phyloP scores from a whole-genome alignment of 495 filamentous ascomycete species.

The Neurospora africana region DNA sequence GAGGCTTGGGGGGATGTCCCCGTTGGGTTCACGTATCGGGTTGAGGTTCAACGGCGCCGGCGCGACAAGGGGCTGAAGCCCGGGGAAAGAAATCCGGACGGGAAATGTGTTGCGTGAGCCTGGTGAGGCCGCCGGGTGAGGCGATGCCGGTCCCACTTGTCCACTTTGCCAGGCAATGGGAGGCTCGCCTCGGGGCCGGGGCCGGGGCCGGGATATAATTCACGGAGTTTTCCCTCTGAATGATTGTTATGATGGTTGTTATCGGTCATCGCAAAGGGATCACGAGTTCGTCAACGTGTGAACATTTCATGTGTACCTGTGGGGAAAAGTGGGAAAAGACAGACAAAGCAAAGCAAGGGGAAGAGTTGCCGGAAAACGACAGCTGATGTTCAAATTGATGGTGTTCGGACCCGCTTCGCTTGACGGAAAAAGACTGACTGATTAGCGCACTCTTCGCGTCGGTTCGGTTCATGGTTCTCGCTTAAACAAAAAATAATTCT shows the following conservation, averaged over 20 bases:
- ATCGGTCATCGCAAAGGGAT: neutral
- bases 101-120: neutral
- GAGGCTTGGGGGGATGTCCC: neutral
- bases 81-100: neutral
- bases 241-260: neutral
- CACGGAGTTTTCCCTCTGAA: neutral
- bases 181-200: neutral
- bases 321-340: neutral
- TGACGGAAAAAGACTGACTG: neutral
- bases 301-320: neutral
- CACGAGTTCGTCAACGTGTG: neutral
- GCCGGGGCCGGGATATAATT: neutral
- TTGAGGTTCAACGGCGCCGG: neutral
- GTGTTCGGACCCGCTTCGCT: neutral
- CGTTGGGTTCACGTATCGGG: neutral
- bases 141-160: neutral
- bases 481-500: neutral
- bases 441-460: neutral
- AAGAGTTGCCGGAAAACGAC: neutral
- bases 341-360: neutral
- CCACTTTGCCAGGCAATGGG: neutral
- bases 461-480: neutral
- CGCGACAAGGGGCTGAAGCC: neutral
- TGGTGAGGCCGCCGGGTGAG: neutral
- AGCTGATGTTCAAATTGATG: neutral